Evolutionary conservation across 805 yeast species (phyloP).

Genomic region (Yamadazyma philogaea): DNA sequence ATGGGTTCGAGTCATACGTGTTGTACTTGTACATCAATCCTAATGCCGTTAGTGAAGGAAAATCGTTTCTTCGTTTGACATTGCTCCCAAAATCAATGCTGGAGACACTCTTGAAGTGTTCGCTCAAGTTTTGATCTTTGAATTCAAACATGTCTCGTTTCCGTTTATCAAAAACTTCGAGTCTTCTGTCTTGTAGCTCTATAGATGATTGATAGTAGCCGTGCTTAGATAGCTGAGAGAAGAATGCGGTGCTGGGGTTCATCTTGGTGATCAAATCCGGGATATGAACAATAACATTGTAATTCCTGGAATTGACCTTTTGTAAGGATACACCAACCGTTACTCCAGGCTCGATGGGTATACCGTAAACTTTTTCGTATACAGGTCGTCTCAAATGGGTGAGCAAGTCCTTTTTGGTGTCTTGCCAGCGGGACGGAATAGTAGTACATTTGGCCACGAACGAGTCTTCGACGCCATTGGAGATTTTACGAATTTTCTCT

Average conservation of each 20-base stretch:
- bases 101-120: conserved; percentile 4
- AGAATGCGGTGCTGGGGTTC: conserved; percentile 25
- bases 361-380: conserved; percentile 28
- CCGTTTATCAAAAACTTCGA: conserved; percentile 17
- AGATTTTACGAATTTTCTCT: conserved; percentile 4
- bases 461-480: conserved; percentile 11
- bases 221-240: conserved; percentile 11
- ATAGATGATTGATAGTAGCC: background rate
- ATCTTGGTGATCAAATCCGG: conserved; percentile 40
- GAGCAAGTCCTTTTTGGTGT: conserved; percentile 24
- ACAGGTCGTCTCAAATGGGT: conserved; percentile 26
- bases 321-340: conserved; percentile 36
- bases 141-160: conserved; percentile 16
- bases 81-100: background rate
- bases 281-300: conserved; percentile 36
- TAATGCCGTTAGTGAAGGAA: conserved; percentile 22
- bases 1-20: conserved; percentile 33
- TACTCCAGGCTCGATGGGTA: conserved; percentile 16
- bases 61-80: background rate
- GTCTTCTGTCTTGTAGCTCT: conserved; percentile 9
- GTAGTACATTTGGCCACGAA: conserved; percentile 16
- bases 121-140: conserved; percentile 18
- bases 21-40: conserved; percentile 35
- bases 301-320: conserved; percentile 33
- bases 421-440: background rate